Base-by-base conservation (phyloP, 2,329 filamentous ascomycete species). In the Diplodia sapinea region DNA sequence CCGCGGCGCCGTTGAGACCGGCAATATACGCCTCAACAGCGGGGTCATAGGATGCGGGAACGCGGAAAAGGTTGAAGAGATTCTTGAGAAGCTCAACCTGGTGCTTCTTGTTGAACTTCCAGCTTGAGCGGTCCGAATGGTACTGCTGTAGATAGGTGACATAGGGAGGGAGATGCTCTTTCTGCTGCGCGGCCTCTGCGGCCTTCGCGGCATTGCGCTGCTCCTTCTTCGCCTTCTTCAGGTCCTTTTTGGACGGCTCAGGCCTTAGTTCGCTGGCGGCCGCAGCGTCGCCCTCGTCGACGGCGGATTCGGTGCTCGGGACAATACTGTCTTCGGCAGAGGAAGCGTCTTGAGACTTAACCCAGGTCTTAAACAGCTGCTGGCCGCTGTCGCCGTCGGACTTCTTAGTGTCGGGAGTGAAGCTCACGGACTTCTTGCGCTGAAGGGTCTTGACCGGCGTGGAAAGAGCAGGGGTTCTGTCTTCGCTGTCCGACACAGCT, bases 21-120 rank as follows among this genome's bases (percentile, higher is more conserved):
- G 86, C 83, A 71, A 97, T 87, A 80, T 97, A 98, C 63, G 87
- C 84, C 75, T 90, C 87, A 51, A 97, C 87, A 26, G 88, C 84
- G 56, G 86, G 80, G 68, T 92, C 88, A 79, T 94, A 87, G 68
- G 85, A 81, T 17, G 88, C 81, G 0, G 93, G 92, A 52, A 97
- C 86, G 52, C 87, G 86, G 72, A 88, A 86, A 71, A 88, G 81
- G 72, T 91, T 88, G 76, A 96, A 92, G 55, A 91, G 81, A 81
- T 96, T 89, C 78, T 95, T 94, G 75, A 97, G 87, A 13, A 97
- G 83, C 72, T 92, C 88, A 65, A 89, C 92, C 79, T 97, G 94
- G 75, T 93, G 88, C 73, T 93, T 94, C 82, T 97, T 97, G 82
- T 96, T 96, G 83, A 97, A 98, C 79, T 97, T 97, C 94, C 94